phyloP scores from a whole-genome alignment of 768 basidiomycete genomes.

The Tricholoma sp. region DNA sequence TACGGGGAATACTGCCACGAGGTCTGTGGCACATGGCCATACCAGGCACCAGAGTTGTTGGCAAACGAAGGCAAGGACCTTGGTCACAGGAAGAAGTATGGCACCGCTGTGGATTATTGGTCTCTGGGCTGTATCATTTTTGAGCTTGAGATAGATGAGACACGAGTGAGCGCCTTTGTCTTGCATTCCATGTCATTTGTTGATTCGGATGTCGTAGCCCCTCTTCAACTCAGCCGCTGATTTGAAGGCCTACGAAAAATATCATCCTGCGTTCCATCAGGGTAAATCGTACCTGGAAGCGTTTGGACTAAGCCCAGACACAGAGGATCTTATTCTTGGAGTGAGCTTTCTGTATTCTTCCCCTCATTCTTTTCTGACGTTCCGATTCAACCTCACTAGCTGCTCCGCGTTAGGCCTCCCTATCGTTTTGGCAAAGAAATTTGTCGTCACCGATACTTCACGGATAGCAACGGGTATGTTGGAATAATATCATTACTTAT shows the following conservation, averaged over 20 bases:
- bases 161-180: constrained; percentile 15
- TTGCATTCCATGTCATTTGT: background rate
- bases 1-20: constrained; percentile 17
- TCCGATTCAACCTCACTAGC: constrained; percentile 8
- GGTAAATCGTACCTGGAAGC: constrained; percentile 19
- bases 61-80: constrained; percentile 17
- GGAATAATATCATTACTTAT: background rate
- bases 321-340: constrained; percentile 25
- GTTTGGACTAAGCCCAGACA: constrained; percentile 14
- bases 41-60: constrained; percentile 38
- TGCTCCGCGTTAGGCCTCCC: constrained; percentile 14
- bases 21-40: constrained; percentile 28
- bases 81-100: constrained; percentile 18
- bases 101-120: constrained; percentile 36
- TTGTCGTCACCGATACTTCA: constrained; percentile 22
- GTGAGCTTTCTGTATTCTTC: constrained; percentile 13
- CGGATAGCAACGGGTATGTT: constrained; percentile 13
- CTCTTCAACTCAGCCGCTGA: constrained; percentile 25
- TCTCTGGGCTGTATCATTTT: constrained; percentile 35
- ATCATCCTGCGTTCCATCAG: background rate
- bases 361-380: background rate
- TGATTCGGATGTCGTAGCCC: constrained; percentile 15
- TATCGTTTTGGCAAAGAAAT: constrained; percentile 14
- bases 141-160: constrained; percentile 26
- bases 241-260: constrained; percentile 17